Evolutionary conservation across 257 asterid species (phyloP).

Genomic region (Handroanthus guayacan): DNA sequence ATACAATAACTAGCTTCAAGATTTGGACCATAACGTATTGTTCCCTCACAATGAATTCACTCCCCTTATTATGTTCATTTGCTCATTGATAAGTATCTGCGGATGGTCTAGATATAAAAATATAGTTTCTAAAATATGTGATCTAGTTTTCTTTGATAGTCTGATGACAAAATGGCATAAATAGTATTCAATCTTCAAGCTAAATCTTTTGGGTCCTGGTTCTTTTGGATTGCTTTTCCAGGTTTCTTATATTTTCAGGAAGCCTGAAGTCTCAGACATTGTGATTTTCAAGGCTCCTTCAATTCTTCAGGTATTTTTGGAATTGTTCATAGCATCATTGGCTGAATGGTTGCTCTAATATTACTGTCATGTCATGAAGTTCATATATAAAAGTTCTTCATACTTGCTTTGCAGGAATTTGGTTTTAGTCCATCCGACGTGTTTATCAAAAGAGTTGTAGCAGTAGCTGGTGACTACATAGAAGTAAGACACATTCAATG

Average conservation of each 20-base stretch:
- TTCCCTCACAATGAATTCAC: not conserved
- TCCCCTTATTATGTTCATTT: conserved; percentile 1
- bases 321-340: not conserved
- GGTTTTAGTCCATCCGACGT: conserved; percentile 75
- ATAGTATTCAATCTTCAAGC: conserved; percentile 10
- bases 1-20: not conserved
- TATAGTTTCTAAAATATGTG: not conserved
- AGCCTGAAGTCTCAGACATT: conserved; percentile 80
- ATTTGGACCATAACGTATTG: not conserved
- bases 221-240: conserved; percentile 41
- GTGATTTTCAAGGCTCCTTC: conserved; percentile 91
- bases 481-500: conserved; percentile 56
- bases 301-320: conserved; percentile 68
- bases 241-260: conserved; percentile 86
- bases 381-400: not conserved
- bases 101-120: not conserved
- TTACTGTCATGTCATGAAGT: conserved; percentile 22
- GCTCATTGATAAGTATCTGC: not conserved
- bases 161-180: conserved; percentile 12
- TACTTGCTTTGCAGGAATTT: conserved; percentile 53
- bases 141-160: conserved; percentile 7
- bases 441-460: conserved; percentile 91
- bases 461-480: conserved; percentile 85
- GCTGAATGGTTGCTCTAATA: not conserved
- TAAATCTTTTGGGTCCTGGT: conserved; percentile 18